Evolutionary conservation across 2,329 filamentous ascomycete species (phyloP), one percentile per base, ranked within the genome.

Genomic region (Neodidymelliopsis sp.): DNA sequence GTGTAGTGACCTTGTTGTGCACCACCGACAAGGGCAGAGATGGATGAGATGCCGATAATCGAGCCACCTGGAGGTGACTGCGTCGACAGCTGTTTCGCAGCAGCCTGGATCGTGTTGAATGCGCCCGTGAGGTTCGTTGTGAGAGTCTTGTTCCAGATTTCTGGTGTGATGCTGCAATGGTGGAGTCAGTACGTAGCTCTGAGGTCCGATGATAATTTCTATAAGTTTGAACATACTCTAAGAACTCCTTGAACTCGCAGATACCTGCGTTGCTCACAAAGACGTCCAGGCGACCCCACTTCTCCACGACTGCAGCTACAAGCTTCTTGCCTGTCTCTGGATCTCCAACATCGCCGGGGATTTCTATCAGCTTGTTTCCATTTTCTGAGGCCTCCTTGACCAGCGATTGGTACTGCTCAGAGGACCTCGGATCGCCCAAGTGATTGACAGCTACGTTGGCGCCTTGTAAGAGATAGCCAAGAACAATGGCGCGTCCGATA

Each of bases 181-280:
- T 13, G 4, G 12, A 27, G 20, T 53, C 28, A 53, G 49, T 8
- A 22, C 4, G 4, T 31, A 12, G 7, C 13, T 11, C 11, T 20
- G 10, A 5, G 16, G n/a, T n/a, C n/a, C n/a, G n/a, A n/a, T n/a
- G n/a, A n/a, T 7, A 12, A 27, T 27, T 7, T 27, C 12, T 27
- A 12, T 27, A 13, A 28, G 9, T 8, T 13, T 19, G n/a, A n/a
- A 68, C 77, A 57, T 62, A 86, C 82, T 87, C 84, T 18, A 97
- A 75, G 67, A 97, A 95, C 59, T 95, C 89, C 49, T 88, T 87
- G 74, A 97, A 97, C 56, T 89, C 83, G 78, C 91, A 96, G 50
- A 96, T 83, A 6, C 91, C 91, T 4, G 91, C 91, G 75, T 96
- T 96, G 71, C 86, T 90, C 20, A 96, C 88, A 72, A 93, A 93